phyloP scores from a whole-genome alignment of 345 rosid genomes.

The Eucalyptus coolabah region DNA sequence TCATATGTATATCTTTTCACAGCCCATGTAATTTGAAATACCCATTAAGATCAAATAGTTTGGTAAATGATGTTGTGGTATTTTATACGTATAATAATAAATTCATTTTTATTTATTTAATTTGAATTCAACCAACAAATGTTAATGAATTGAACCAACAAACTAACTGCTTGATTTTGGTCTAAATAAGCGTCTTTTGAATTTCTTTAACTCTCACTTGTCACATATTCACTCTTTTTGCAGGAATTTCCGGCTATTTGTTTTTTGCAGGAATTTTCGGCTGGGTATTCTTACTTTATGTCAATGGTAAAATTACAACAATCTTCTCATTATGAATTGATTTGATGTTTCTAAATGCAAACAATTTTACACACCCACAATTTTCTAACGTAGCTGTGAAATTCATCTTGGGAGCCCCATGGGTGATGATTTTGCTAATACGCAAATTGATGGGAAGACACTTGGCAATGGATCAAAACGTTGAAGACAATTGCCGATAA shows the following conservation, averaged over 20 bases:
- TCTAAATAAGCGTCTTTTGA: not conserved
- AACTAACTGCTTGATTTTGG: not conserved
- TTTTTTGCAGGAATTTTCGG: too few relatives aligned
- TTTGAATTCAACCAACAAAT: not conserved
- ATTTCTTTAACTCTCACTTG: not conserved
- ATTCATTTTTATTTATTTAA: too few relatives aligned
- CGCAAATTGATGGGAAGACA: not conserved
- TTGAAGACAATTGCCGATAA: not conserved
- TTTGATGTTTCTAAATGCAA: not conserved
- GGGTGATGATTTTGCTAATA: not conserved
- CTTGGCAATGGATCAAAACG: not conserved
- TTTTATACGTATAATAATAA: fast-evolving
- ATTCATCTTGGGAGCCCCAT: not conserved
- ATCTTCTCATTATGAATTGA: not conserved
- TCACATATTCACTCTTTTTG: not conserved
- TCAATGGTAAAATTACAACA: not conserved
- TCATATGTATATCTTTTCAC: not conserved
- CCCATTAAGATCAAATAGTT: not conserved
- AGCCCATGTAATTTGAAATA: not conserved
- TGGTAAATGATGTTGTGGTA: not conserved
- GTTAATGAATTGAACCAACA: not conserved
- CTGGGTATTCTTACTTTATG: too few relatives aligned
- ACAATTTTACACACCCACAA: not conserved
- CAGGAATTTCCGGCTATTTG: not conserved
- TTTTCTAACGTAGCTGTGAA: not conserved